phyloP scores from a whole-genome alignment of 1,284 basidiomycete species.

The Gymnopus androsaceus region DNA sequence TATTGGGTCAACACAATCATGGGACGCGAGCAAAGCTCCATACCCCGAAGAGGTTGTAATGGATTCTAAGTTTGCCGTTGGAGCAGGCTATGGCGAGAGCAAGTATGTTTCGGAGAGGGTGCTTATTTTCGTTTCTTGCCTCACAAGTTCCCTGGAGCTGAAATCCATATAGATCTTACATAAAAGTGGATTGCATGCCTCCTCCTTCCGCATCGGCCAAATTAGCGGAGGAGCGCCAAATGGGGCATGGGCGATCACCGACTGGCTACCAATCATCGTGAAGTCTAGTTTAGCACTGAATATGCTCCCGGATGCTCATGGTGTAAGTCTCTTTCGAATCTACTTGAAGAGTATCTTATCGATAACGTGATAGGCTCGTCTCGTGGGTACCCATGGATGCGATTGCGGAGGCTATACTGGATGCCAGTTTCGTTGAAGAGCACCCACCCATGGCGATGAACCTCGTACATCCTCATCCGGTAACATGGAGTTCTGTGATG shows the following conservation, averaged over 20 bases:
- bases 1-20: conserved; percentile 4
- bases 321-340: background rate
- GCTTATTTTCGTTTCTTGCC: background rate
- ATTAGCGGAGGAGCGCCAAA: conserved; percentile 1
- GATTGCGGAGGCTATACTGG: conserved; percentile 1
- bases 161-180: background rate
- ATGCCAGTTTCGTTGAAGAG: background rate
- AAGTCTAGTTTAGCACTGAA: background rate
- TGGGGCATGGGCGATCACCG: background rate
- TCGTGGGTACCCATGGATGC: conserved; percentile 8
- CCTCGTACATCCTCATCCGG: conserved; percentile 38
- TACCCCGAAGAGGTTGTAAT: conserved; percentile 4
- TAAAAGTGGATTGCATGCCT: background rate
- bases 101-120: conserved; percentile 8
- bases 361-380: background rate
- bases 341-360: background rate
- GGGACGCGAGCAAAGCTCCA: background rate
- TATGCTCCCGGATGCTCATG: conserved; percentile 2
- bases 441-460: conserved; percentile 21
- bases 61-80: conserved; percentile 44
- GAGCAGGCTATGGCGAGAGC: conserved; percentile 5
- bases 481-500: conserved; percentile 26
- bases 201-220: conserved; percentile 6
- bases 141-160: background rate
- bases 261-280: conserved; percentile 8